Base-by-base conservation (phyloP, 2,329 filamentous ascomycete species). In the Fusarium burgessii region DNA sequence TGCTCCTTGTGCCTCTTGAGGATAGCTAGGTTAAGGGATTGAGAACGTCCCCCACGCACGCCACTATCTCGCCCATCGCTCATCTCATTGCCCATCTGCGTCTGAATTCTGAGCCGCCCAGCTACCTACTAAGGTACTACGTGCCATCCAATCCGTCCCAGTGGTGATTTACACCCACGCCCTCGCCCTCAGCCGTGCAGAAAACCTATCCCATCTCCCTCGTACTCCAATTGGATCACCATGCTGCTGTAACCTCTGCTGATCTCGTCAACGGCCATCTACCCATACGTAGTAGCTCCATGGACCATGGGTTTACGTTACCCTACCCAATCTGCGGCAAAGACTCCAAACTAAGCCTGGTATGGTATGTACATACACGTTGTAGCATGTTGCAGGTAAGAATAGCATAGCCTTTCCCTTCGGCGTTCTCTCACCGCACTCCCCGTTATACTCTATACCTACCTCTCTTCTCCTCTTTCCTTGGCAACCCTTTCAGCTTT, bases 41-140 rank as follows among this genome's bases (percentile, higher is more conserved):
- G 42, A 57, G 42, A 57, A 47, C 41, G 55, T 71, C 61, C 74
- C 73, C 74, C 73, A 74, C 64, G 70, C 64, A 66, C 72, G 70
- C 71, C 73, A 76, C 73, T 73, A 64, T 76, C 64, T 74, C 58
- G 61, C 41, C 68, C 59, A 33, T 72, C 58, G 62, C 52, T 65
- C 52, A 59, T 51, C 47, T 38, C 32, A 51, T 51, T 74, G 33
- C 32, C 60, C 38, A 62, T 62, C 66, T 64, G 45, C 62, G 20
- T 74, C 49, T 70, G 49, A 65, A 40, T 27, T 71, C 58, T 46
- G 70, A 71, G 65, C 58, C 65, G 46, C 66, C 62, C 49, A 49
- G 43, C 36, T 43, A 45, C 36, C 15, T 62, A 25, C 45, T 14
- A 38, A 15, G n/a, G 52, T 11, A 41, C 42, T 49, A 35, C 61